A percentile compares a stretch with the other conserved stretches of the same genome.
Evolutionary conservation across 179 eudicot genomes (phyloP).

Genomic region (Vitellaria paradoxa): DNA sequence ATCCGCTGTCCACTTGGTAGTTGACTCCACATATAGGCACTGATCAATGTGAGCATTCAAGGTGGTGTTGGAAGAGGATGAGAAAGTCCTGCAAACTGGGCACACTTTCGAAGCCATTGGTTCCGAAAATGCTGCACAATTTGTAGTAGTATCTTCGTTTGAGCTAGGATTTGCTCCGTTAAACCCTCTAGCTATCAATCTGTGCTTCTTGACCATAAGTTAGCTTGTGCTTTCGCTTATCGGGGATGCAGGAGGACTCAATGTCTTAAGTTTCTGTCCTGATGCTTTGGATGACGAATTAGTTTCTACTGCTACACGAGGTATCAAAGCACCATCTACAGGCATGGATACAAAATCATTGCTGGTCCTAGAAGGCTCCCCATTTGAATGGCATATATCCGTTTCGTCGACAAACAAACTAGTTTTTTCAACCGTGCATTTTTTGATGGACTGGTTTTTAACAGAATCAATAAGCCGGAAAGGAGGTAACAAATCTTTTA

Average conservation of each 20-base stretch:
- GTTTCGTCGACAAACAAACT: conserved; percentile 31
- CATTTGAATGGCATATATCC: conserved; percentile 26
- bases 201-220: conserved; percentile 47
- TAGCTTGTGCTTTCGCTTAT: conserved; percentile 35
- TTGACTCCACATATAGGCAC: conserved; percentile 72
- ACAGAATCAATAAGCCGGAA: conserved; percentile 50
- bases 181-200: conserved; percentile 42
- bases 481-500: conserved; percentile 77
- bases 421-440: conserved; percentile 29
- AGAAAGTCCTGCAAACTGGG: conserved; percentile 82
- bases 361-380: conserved; percentile 23
- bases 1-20: conserved; percentile 40
- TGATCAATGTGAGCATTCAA: conserved; percentile 98
- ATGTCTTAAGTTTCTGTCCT: conserved; percentile 30
- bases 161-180: conserved; percentile 28
- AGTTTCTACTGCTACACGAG: conserved; percentile 29
- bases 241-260: conserved; percentile 30
- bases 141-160: conserved; percentile 35
- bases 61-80: conserved; percentile 90
- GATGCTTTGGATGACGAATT: conserved; percentile 28
- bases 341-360: conserved; percentile 21
- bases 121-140: conserved; percentile 38
- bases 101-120: conserved; percentile 71
- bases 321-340: conserved; percentile 28
- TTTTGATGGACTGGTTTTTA: conserved; percentile 26